Base-by-base conservation (phyloP, 2,329 filamentous ascomycete genomes). In the Atkinsonella texensis region DNA sequence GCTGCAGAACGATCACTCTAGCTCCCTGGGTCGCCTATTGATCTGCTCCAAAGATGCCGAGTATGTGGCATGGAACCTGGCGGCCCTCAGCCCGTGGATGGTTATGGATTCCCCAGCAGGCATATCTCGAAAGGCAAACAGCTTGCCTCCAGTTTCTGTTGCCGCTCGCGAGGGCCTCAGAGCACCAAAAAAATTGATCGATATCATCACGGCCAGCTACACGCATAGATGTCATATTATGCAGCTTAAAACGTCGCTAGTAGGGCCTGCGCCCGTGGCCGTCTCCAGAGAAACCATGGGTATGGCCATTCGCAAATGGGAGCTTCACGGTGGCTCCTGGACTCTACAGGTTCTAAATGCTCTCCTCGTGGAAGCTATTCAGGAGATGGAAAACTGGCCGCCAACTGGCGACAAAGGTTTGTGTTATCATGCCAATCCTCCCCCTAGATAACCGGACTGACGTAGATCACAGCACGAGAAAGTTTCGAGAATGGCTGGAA, bases 21-120 rank as follows among this genome's bases (percentile, higher is more conserved):
- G 71, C 0, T 75, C 76, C 15, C 69, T 79, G 56, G 73, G 76
- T 52, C 59, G 72, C 31, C 61, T 74, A 2, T 73, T 94, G 1
- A 67, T 89, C 10, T 75, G 74, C 13, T 79, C 81, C 49, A 68
- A 78, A 0, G 80, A 87, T 48, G 84, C 84, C 17, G 63, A 68
- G n/a, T 90, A 86, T 63, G 71, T 84, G 44, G 79, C 84, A 7
- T 96, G 90, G 89, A 71, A 86, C 17, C 74, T 94, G 18, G 80
- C 83, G 2, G 83, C 88, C 5, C 66, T 94, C 23, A 76, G 80
- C 13, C 90, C 90, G 0, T 96, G 88, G 83, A 63, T 80, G 70
- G 62, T 71, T 70, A 57, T 75, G 8, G 52, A 69, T 55, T 63
- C 69, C 56, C 59, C 74, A 62, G 62, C 68, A 31, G 68, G 65